Base-by-base conservation (phyloP, 2,329 filamentous ascomycete genomes). In the Akanthomyces dipterigenus region DNA sequence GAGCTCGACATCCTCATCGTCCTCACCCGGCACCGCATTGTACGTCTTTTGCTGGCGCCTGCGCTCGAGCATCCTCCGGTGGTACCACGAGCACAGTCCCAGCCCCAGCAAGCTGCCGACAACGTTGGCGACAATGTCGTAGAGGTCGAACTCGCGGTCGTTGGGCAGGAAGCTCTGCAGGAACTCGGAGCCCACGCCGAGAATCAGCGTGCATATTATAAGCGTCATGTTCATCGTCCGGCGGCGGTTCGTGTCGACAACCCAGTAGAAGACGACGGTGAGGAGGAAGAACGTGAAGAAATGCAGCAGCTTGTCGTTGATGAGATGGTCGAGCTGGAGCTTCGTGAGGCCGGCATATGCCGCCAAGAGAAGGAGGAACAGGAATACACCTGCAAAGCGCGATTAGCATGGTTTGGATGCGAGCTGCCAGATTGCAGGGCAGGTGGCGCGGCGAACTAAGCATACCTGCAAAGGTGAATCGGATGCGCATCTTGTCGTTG, bases 181-280 rank as follows among this genome's bases (percentile, higher is more conserved):
- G 66, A 93, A 82, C 72, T 93, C 90, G 65, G 88, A 91, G 55
- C 88, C 89, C 64, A 92, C 76, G 51, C 87, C 87, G 3, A 93
- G 80, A 26, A 74, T 77, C 46, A 88, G 76, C 6, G 93, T 96
- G 77, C 91, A 96, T 63, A 91, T 80, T 24, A 91, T 73, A 28
- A 97, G 78, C 16, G 93, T 96, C 65, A 96, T 78, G 75, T 99
- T 89, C 54, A 96, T 79, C 22, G 87, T 88, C 67, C 93, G 90
- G 56, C 93, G 88, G 64, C 95, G 90, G 65, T 87, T 89, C 57
- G 92, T 96, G 73, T 99, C 95, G 68, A 97, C 77, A 71, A 97
- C 90, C 92, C 95, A 99, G 84, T 99, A 99, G 82, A 98, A 98
- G 67, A 84, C 78, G 65, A 90, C 76, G 18, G 93, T 96, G 58